Evolutionary conservation across 768 basidiomycete species (phyloP).

Genomic region (Leccinum sublutescens): DNA sequence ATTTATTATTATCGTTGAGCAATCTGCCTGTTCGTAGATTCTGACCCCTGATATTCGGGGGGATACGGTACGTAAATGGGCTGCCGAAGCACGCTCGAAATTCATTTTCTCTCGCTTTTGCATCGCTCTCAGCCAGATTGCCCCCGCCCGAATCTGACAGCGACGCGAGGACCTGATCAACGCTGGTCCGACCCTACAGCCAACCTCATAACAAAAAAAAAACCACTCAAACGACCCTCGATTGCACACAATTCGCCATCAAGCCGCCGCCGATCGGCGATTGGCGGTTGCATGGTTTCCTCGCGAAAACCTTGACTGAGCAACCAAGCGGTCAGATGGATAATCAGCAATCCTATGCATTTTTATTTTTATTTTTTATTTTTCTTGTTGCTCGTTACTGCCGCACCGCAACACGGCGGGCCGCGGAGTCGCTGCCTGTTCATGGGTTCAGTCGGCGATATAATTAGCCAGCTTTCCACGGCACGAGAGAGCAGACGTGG

Average conservation of each 20-base stretch:
- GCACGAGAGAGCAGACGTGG: constrained; percentile 10
- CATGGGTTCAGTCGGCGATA: constrained; percentile 33
- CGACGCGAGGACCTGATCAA: constrained; percentile 15
- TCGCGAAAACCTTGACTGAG: constrained; percentile 14
- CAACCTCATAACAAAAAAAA: background rate
- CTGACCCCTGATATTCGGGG: constrained; percentile 60
- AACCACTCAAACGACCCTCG: constrained; percentile 2
- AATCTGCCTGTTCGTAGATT: constrained; percentile 48
- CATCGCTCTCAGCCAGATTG: constrained; percentile 25
- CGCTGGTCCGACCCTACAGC: constrained; percentile 1
- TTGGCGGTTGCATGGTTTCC: constrained; percentile 30
- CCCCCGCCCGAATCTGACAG: constrained; percentile 15
- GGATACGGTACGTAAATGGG: constrained; percentile 58
- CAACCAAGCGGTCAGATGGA: constrained; percentile 4
- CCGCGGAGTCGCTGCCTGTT: constrained; percentile 29
- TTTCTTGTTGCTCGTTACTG: constrained; percentile 1
- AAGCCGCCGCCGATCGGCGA: constrained; percentile 28
- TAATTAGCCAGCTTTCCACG: constrained; percentile 28
- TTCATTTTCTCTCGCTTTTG: constrained; percentile 33
- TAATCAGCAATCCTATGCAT: background rate
- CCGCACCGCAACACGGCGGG: constrained; percentile 7
- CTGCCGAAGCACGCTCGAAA: constrained; percentile 33
- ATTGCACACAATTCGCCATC: constrained; percentile 8
- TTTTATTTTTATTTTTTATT: background rate
- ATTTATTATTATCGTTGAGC: constrained; percentile 57